A percentile compares a stretch with the other conserved stretches of the same genome.
Conservation (phyloP, 306 rosid genomes). For the Trifolium repens region DNA sequence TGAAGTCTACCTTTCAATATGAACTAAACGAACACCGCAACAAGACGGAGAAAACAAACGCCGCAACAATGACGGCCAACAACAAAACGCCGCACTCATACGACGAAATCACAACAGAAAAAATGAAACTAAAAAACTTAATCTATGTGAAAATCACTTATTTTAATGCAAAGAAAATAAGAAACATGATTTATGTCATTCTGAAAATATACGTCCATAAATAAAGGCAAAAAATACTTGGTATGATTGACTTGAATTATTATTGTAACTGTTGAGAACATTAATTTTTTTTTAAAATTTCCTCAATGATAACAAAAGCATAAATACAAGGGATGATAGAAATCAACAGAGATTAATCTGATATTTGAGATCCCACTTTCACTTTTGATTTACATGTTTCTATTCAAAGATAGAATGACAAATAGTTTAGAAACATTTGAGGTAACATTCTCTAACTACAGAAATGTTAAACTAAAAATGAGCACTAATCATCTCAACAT, state of each 20-base stretch:
- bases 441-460: conserved; percentile 13
- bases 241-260: not conserved
- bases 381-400: conserved; percentile 28
- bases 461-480: conserved; percentile 19
- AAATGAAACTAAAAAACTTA: no score
- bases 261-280: not conserved
- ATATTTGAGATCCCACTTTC: conserved; percentile 26
- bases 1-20: no score
- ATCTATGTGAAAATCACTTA: no score
- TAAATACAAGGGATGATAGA: conserved; percentile 20
- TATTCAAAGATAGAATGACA: conserved; percentile 22
- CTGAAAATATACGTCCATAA: no score
- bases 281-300: conserved; percentile 16
- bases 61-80: no score
- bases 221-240: not conserved
- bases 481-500: conserved; percentile 57
- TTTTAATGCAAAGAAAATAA: no score
- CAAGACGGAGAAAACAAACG: no score
- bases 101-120: no score
- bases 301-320: not conserved
- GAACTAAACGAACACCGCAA: no score
- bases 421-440: conserved; percentile 36
- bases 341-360: conserved; percentile 16
- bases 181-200: no score
- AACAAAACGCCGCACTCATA: no score